A percentile compares a stretch with the other conserved stretches of the same genome.
These are phyloP conservation scores for Aspergillus campestris DNA, from an alignment of 495 filamentous ascomycete genomes.

Conservation along the genomic window DNA sequence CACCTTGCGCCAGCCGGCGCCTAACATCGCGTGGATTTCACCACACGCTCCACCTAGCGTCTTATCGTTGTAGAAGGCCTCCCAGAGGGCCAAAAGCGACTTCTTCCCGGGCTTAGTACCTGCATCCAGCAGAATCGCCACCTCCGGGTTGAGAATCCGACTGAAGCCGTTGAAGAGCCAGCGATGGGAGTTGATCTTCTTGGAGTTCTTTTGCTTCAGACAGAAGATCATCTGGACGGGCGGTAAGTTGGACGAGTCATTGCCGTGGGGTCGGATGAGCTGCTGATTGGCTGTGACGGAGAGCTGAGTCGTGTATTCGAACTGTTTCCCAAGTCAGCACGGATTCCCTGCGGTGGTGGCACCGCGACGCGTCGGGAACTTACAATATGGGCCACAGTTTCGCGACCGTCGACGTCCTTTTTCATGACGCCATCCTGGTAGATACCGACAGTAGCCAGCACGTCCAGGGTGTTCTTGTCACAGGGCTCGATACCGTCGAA, in stretches of 20 bases:
- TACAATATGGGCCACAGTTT: conserved; percentile 87
- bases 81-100: conserved; percentile 89
- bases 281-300: conserved; percentile 93
- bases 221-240: conserved; percentile 99
- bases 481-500: conserved; percentile 97
- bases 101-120: conserved; percentile 91
- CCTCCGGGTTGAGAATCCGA: conserved; percentile 90
- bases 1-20: conserved; percentile 80
- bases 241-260: conserved; percentile 73
- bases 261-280: conserved; percentile 82
- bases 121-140: conserved; percentile 92
- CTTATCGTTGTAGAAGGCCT: conserved; percentile 98
- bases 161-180: conserved; percentile 98
- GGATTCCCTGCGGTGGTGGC: not conserved
- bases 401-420: conserved; percentile 90
- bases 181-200: conserved; percentile 99
- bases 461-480: conserved; percentile 91
- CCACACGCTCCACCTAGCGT: conserved; percentile 95
- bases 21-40: conserved; percentile 97
- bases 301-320: conserved; percentile 98
- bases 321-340: conserved; percentile 33
- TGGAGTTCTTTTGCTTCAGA: conserved; percentile 96
- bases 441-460: conserved; percentile 87
- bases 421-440: conserved; percentile 99
- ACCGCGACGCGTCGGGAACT: conserved; percentile 12